Percentiles rank a stretch among this genome's conserved stretches.
These are phyloP conservation scores for Phyllostachys edulis DNA, from an alignment of 176 grass and related monocot species.

Conservation along the genomic window DNA sequence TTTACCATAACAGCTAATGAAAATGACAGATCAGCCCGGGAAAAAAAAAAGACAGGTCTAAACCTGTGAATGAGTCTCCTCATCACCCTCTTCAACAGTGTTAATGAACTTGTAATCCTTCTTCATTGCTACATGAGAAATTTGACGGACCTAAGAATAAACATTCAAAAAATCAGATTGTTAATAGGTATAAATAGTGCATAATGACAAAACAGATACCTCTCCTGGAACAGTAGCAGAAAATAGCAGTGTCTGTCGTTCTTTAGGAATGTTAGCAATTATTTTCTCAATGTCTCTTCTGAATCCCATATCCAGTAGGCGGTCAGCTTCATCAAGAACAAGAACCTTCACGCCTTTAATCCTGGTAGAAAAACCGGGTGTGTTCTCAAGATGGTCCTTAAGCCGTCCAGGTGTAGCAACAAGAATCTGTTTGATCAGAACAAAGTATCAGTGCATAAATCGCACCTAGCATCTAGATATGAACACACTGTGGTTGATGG, in stretches of 20 bases:
- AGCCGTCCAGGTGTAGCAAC: constrained; percentile 93
- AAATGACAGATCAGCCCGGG: background rate
- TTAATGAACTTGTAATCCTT: constrained; percentile 76
- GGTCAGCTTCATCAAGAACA: constrained; percentile 96
- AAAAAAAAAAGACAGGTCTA: constrained; percentile 13
- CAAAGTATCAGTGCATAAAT: constrained; percentile 27
- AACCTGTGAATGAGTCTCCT: constrained; percentile 92
- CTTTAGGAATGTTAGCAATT: constrained; percentile 76
- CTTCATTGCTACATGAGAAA: constrained; percentile 83
- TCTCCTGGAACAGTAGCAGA: constrained; percentile 91
- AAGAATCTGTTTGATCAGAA: constrained; percentile 61
- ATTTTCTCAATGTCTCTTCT: constrained; percentile 94
- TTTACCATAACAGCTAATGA: constrained; percentile 32
- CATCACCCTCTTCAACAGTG: constrained; percentile 86
- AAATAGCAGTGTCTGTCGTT: constrained; percentile 88
- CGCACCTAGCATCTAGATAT: constrained; percentile 18
- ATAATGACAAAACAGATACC: constrained; percentile 52
- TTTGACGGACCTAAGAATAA: constrained; percentile 66
- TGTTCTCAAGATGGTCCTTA: constrained; percentile 93
- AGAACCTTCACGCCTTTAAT: constrained; percentile 87
- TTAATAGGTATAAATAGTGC: constrained; percentile 20
- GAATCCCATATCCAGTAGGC: constrained; percentile 95
- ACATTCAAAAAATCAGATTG: constrained; percentile 27
- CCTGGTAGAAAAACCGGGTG: constrained; percentile 69
- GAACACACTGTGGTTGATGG: constrained; percentile 20